Evolutionary conservation across 2,329 filamentous ascomycete species (phyloP), one percentile per base, ranked within the genome.

Genomic region (Magnaporthiopsis rhizophila): DNA sequence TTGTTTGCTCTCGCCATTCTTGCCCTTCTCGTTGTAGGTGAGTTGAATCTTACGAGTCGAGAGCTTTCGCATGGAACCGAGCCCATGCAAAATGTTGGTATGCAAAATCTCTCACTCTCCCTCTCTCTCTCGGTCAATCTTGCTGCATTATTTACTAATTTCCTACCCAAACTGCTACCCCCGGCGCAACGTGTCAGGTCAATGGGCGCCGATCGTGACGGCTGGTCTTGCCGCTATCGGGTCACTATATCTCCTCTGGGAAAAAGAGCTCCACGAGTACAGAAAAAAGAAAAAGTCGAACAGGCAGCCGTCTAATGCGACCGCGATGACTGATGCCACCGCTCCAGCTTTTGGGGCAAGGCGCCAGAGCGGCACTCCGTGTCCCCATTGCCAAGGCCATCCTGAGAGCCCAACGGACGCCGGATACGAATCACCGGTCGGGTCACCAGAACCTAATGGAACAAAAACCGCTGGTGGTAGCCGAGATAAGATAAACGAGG

Each of bases 21-120:
- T 0, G 80, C 83, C 1, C 83, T 89, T 6, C 74, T 89, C 3
- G 76, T 86, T 4, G 72, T 86, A 0, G 87, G 87, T 0, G 87
- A 89, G 72, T 77, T 78, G 38, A 89, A 90, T 68, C 86, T 89
- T 67, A 89, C 80, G 68, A 88, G 83, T 61, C 26, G 64, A 0
- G 83, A 82, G 64, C 77, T 89, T 3, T 68, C 67, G 0, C 87
- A 83, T 65, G 79, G 87, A 66, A 88, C 84, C 0, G 87, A 90
- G 66, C 85, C 86, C 0, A 83, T 89, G 63, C 77, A 77, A 6
- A 86, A 82, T 66, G 79, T 89, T 61, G 86, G 85, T 85, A 73
- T 68, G 79, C 74, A 5, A 73, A 68, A 79, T 74, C 6, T 11
- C 45, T 8, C n/a, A 53, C n/a, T 53, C 50, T 18, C 3, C 12